Evolutionary conservation across 768 basidiomycete genomes (phyloP), one percentile per base, ranked within the genome.

Genomic region (Astraeus odoratus): DNA sequence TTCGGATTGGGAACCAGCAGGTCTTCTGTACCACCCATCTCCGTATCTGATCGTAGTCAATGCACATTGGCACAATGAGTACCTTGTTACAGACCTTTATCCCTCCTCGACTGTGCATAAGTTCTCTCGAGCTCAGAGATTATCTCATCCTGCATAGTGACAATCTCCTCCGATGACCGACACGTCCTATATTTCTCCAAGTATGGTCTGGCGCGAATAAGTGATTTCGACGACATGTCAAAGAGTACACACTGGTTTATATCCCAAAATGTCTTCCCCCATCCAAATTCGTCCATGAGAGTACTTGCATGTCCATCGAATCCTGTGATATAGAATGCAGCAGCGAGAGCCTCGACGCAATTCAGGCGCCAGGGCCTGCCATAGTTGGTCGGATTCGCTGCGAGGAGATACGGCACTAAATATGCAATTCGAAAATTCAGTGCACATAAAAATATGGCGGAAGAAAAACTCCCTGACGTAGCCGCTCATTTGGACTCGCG

Each of bases 311-410:
- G 84, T 0, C 73, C 59, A 52, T 86, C 76, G 50, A 92, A 90
- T 0, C 94, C 91, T 0, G 89, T 86, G 55, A 98, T 86, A 62
- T 90, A 96, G 55, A 99, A 94, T 0, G 92, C 86, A 0, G 95
- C 96, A 0, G 96, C 94, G 4, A 97, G 75, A 0, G 90, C 89
- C 64, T 95, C 93, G 23, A 89, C 94, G 51, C 95, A 97, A 56
- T 95, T 97, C 31, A 99, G 71, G 39, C 85, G 73, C 92, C 93
- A 97, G 0, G 96, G 96, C 62, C 91, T 93, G 8, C 96, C 96
- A 54, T 98, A 99, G 66, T 99, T 99, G 8, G 92, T 92, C 0
- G 95, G 93, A 62, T 99, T 99, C 1, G 92, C 86, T 0, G 96
- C 96, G 35, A 98, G 64, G 16, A 99, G 77, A 61, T 95, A 98